A percentile compares a stretch with the other conserved stretches of the same genome.
Evolutionary conservation across 2,329 filamentous ascomycete genomes (phyloP).

Genomic region (Lachnum nothofagi): DNA sequence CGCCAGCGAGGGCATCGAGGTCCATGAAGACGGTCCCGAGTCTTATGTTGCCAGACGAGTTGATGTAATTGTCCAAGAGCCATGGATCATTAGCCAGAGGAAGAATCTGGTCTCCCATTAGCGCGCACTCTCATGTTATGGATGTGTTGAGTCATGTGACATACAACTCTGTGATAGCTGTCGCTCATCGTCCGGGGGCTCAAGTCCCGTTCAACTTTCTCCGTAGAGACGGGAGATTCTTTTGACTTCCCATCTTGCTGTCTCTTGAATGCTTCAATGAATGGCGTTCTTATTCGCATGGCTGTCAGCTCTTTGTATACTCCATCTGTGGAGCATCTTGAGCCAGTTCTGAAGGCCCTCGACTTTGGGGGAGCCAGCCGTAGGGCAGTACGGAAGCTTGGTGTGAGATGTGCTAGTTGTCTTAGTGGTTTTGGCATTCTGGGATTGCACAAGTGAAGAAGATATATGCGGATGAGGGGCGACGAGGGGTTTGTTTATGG

Average conservation of each 20-base stretch:
- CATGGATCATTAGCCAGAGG: constrained; percentile 64
- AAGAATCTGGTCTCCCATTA: constrained; percentile 43
- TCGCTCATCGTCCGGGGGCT: constrained; percentile 62
- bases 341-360: constrained; percentile 20
- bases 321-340: constrained; percentile 40
- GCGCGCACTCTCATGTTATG: constrained; percentile 10
- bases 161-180: constrained; percentile 58
- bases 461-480: neutral
- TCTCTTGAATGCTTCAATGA: constrained; percentile 59
- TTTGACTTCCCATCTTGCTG: constrained; percentile 37
- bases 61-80: constrained; percentile 66
- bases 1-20: constrained; percentile 63
- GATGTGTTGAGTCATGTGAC: constrained; percentile 28
- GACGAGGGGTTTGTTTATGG: neutral
- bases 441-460: neutral
- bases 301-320: constrained; percentile 56
- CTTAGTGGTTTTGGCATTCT: constrained; percentile 13
- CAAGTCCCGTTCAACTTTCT: constrained; percentile 43
- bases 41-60: constrained; percentile 62
- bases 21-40: constrained; percentile 55
- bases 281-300: constrained; percentile 59
- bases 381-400: neutral
- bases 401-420: neutral
- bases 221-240: constrained; percentile 1
- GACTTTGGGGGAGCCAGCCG: neutral